Evolutionary conservation across 2,329 filamentous ascomycete species (phyloP), one percentile per base, ranked within the genome.

Genomic region (Stagonosporopsis vannaccii): DNA sequence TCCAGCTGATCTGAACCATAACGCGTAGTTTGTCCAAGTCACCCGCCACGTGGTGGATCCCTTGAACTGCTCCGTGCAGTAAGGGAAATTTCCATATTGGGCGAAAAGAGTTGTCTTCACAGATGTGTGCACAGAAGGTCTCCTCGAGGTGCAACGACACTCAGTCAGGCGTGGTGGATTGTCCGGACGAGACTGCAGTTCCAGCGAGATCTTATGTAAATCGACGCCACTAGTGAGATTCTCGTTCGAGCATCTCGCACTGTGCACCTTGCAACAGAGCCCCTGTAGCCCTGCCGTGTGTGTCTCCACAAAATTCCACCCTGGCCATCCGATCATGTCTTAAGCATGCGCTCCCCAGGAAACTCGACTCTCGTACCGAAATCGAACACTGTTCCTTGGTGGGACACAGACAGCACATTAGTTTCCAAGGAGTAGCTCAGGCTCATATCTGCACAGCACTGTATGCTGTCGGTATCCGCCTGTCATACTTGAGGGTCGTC

Each of bases 181-280:
- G 30, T 17, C 4, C 22, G 28, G 22, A 37, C 12, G 23, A 15
- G 42, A 46, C 20, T 43, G 19, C 22, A 33, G 30, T 46, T 42
- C 30, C 43, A 28, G n/a, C 26, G 4, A 17, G 23, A 25, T 47
- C 9, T 28, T 20, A 56, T 39, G 30, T 42, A 43, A n/a, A 30
- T 32, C 35, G 17, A 46, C 37, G 33, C 19, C 30, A 19, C 53
- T 56, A 47, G 23, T n/a, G 9, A 48, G 35, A 33, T 25, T 25
- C 43, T 48, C 37, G 49, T 58, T 41, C 54, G 35, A 52, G 49
- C 49, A 40, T 3, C 39, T 58, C 44, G 48, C n/a, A 49, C 49
- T 41, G 44, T 45, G 54, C 54, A 58, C 54, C 49, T 58, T 58
- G 49, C 49, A 58, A 30, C 23, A 36, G 20, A 48, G 20, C 54